Conservation (phyloP, 192 early-diverging fungal genomes). For the Podila verticillata region DNA sequence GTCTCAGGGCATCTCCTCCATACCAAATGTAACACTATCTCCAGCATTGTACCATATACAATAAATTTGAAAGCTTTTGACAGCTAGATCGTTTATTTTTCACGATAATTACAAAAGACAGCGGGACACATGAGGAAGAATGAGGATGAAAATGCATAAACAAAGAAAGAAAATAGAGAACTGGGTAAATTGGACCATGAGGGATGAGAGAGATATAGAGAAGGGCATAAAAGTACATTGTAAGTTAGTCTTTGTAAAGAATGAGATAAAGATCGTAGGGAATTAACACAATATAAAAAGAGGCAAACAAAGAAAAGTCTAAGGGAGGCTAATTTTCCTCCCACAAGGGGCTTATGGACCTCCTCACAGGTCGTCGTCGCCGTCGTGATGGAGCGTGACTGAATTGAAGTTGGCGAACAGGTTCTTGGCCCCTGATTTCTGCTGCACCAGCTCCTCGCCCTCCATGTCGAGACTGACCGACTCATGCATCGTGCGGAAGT, state of each 20-base stretch:
- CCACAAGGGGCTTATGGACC: too few relatives aligned
- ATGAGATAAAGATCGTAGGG: background rate
- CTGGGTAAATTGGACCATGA: background rate
- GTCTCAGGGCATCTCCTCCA: background rate
- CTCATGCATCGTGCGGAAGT: conserved; percentile 74
- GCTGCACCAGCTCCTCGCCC: conserved; percentile 54
- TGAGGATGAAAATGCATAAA: background rate
- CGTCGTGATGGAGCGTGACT: conserved; percentile 62
- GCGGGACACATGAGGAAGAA: background rate
- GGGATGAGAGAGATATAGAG: background rate
- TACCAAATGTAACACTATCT: background rate
- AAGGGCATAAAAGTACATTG: background rate
- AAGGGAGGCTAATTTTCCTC: background rate
- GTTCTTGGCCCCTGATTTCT: conserved; percentile 49
- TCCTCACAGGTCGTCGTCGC: conserved; percentile 48
- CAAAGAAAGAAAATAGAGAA: background rate
- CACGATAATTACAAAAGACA: background rate
- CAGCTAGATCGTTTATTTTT: background rate
- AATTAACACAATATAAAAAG: conserved; percentile 6
- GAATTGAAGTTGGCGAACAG: conserved; percentile 71
- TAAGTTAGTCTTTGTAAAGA: background rate
- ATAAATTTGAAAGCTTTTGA: background rate
- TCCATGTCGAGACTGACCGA: conserved; percentile 75
- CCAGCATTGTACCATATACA: too few relatives aligned
- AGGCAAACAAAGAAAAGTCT: background rate